Evolutionary conservation across 345 rosid species (phyloP).

Genomic region (Populus nigra): DNA sequence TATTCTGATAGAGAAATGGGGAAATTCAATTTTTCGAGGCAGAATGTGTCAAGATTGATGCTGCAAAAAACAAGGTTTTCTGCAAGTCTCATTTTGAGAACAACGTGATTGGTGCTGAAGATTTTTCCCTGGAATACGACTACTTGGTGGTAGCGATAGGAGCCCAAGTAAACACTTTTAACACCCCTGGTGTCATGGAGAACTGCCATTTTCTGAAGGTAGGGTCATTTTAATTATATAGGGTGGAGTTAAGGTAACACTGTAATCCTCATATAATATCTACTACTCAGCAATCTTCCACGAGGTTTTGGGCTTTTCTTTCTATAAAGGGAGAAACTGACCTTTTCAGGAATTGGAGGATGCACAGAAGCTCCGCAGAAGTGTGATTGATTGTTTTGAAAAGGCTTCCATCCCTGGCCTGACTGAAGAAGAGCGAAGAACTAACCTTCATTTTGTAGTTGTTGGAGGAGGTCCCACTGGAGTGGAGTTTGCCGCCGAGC

Average conservation of each 20-base stretch:
- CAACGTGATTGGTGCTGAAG: constrained; percentile 49
- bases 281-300: background rate
- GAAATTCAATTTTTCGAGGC: constrained; percentile 85
- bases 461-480: constrained; percentile 99
- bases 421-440: constrained; percentile 73
- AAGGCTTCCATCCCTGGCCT: constrained; percentile 80
- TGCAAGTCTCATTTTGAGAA: constrained; percentile 57
- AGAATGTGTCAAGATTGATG: constrained; percentile 77
- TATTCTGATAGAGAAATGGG: constrained; percentile 58
- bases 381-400: constrained; percentile 87
- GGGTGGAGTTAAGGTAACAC: background rate
- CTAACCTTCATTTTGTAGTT: constrained; percentile 82
- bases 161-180: constrained; percentile 90
- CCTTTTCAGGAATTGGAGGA: constrained; percentile 82
- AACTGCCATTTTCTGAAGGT: constrained; percentile 97
- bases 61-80: constrained; percentile 52
- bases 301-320: constrained; percentile 1
- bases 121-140: constrained; percentile 76
- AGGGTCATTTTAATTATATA: background rate
- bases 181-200: constrained; percentile 90
- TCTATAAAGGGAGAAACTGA: constrained; percentile 1
- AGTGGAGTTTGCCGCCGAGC: constrained; percentile 97
- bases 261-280: background rate
- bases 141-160: constrained; percentile 85
- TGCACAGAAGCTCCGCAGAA: constrained; percentile 82